phyloP scores from a whole-genome alignment of 345 rosid species.

The Eucalyptus polybractea region DNA sequence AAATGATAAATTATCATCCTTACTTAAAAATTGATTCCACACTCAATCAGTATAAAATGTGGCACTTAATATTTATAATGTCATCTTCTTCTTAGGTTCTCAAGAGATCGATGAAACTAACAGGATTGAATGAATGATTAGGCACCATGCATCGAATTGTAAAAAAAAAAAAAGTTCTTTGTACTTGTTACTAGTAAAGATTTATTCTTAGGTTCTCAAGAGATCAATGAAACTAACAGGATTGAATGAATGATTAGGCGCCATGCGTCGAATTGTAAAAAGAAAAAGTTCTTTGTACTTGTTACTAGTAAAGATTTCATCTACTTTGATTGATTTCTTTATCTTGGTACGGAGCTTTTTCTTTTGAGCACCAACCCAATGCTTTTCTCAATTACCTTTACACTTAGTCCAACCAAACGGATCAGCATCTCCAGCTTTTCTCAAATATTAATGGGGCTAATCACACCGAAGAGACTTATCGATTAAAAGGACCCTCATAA shows the following conservation, averaged over 20 bases:
- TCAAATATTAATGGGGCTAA: neutral
- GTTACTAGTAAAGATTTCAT: neutral
- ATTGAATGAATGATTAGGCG: neutral
- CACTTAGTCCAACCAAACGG: neutral
- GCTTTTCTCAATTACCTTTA: neutral
- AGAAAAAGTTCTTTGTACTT: neutral
- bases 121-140: neutral
- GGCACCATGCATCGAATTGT: neutral
- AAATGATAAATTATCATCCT: neutral
- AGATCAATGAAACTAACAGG: neutral
- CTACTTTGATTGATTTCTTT: neutral
- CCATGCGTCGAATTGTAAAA: neutral
- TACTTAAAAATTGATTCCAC: neutral
- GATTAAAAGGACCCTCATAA: neutral
- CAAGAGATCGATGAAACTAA: neutral
- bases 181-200: neutral
- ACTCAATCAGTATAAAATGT: neutral
- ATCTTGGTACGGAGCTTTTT: neutral
- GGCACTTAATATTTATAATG: neutral
- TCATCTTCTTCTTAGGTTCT: neutral
- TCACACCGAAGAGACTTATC: neutral
- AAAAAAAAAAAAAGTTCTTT: neutral
- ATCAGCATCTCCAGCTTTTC: neutral
- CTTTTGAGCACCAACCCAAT: neutral
- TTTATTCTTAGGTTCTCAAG: neutral